Evolutionary conservation across 2,329 filamentous ascomycete species (phyloP).

Genomic region (Trichophyton rubrum): DNA sequence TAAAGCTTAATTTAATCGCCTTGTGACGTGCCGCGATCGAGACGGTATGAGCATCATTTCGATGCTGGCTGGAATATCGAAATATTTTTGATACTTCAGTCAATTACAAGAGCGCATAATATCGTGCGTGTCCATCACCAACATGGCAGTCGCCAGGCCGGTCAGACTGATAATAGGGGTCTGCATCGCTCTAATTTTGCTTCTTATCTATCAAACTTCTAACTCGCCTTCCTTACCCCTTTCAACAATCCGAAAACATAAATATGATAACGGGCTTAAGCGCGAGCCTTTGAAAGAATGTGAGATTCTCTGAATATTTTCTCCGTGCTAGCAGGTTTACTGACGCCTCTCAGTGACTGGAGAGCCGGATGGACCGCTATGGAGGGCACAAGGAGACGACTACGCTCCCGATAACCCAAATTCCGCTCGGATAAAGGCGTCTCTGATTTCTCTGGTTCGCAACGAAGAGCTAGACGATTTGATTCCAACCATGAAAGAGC

Average conservation of each 20-base stretch:
- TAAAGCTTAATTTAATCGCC: background rate
- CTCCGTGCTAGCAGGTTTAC: background rate
- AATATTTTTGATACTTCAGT: background rate
- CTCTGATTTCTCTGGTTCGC: constrained; percentile 77
- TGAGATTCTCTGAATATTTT: constrained; percentile 36
- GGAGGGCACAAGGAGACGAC: constrained; percentile 57
- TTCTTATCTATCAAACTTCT: constrained; percentile 66
- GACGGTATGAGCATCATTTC: background rate
- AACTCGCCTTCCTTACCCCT: constrained; percentile 36
- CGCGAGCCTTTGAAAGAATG: constrained; percentile 79
- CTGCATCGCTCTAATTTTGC: constrained; percentile 61
- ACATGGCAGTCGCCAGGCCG: constrained; percentile 74
- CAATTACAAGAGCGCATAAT: background rate
- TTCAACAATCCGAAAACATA: constrained; percentile 25
- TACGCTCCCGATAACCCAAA: constrained; percentile 66
- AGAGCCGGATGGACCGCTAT: constrained; percentile 67
- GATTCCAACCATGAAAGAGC: constrained; percentile 75
- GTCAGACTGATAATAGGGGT: constrained; percentile 65
- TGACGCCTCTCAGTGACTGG: constrained; percentile 50
- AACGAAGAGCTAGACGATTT: constrained; percentile 80
- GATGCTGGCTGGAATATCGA: background rate
- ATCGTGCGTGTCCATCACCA: constrained; percentile 14
- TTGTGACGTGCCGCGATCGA: background rate
- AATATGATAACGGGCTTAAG: constrained; percentile 48
- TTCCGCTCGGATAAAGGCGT: constrained; percentile 81